Base-by-base conservation (phyloP, 495 filamentous ascomycete species). In the Patellaria atrata region DNA sequence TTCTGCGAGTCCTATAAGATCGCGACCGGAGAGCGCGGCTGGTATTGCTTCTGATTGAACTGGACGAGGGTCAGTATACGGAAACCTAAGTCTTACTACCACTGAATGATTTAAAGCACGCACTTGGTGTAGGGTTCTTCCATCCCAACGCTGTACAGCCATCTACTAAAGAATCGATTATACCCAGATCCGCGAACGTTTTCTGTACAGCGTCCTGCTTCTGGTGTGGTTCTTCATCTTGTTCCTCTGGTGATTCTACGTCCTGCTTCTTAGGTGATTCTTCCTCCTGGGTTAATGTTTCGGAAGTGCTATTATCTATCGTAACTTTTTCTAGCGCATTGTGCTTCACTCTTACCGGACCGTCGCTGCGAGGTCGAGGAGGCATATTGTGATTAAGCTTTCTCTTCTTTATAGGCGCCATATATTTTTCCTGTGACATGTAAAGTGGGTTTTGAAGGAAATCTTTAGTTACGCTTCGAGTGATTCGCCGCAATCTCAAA, bases 1-100 rank as follows among this genome's bases (percentile, higher is more conserved):
- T 55, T 97, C 86, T 19, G 89, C 86, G 15, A 94, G 66, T 22
- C 84, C 89, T 43, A 97, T 93, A 18, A 96, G 60, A 57, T 94
- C 89, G 43, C 82, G 68, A 16, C 77, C 77, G 42, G 77, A 59
- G 7, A 96, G 64, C 24, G 87, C 86, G 11, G 82, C 55, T 1
- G 89, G 89, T 40, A 64, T 64, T 5, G 60, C 35, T 46, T 61
- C 53, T 22, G 48, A 41, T 34, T 64, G 60, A 16, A 64, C n/a
- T n/a, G n/a, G n/a, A n/a, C n/a, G n/a, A n/a, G n/a, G n/a, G n/a
- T n/a, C n/a, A n/a, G n/a, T n/a, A n/a, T n/a, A n/a, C n/a, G n/a
- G n/a, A n/a, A n/a, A n/a, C n/a, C n/a, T n/a, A n/a, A n/a, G n/a
- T n/a, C n/a, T n/a, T n/a, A n/a, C n/a, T n/a, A n/a, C n/a, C n/a